phyloP scores from a whole-genome alignment of 164 flowering plant species.

The Aristolochia fimbriata region DNA sequence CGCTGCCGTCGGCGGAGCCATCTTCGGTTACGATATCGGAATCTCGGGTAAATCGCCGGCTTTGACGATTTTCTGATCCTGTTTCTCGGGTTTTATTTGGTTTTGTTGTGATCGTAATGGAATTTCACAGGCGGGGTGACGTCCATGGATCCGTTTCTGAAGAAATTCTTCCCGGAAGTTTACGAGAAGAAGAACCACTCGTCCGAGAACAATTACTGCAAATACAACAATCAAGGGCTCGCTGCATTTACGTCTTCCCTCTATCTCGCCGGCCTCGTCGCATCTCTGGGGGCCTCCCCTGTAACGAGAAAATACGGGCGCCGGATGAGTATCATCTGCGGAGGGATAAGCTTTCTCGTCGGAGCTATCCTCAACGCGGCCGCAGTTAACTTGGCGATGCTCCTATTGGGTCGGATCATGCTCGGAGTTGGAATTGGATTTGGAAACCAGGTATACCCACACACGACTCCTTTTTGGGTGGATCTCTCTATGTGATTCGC shows the following conservation, averaged over 20 bases:
- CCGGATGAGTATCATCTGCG: conserved; percentile 54
- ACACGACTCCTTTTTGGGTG: background rate
- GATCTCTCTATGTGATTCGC: no score
- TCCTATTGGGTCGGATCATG: conserved; percentile 70
- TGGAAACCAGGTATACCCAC: conserved; percentile 73
- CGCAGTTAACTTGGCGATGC: conserved; percentile 64
- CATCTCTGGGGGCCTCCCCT: conserved; percentile 66
- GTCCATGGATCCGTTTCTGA: conserved; percentile 79
- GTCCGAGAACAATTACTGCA: conserved; percentile 81
- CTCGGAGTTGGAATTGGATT: conserved; percentile 97
- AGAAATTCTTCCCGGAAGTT: conserved; percentile 55
- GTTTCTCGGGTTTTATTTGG: background rate
- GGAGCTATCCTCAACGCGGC: conserved; percentile 72
- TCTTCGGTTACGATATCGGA: conserved; percentile 35
- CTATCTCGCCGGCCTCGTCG: conserved; percentile 77
- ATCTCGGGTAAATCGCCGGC: conserved; percentile 19
- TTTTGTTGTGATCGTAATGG: background rate
- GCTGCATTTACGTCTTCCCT: conserved; percentile 84
- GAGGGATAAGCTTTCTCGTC: conserved; percentile 62
- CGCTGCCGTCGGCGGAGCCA: conserved; percentile 28
- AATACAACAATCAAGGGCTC: conserved; percentile 68
- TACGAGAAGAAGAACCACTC: conserved; percentile 39
- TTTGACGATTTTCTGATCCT: background rate
- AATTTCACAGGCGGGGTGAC: conserved; percentile 73
- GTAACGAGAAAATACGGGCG: conserved; percentile 68